Conservation (phyloP, 768 basidiomycete species). For the Podaxis sp. region DNA sequence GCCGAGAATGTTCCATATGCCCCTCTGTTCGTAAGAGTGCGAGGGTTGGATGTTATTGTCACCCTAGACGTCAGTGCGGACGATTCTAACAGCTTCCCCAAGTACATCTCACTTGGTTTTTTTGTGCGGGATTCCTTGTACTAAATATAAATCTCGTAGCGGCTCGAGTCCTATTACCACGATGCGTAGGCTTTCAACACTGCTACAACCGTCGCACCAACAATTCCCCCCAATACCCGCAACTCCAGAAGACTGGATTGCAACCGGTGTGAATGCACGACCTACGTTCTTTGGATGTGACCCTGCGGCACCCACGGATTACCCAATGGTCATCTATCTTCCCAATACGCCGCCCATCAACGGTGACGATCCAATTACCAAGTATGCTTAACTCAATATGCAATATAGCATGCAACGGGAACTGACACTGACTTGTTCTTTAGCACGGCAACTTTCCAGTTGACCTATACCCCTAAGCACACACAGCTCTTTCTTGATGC, state of each 20-base stretch:
- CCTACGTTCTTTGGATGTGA: slow-evolving; percentile 83
- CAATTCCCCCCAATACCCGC: slow-evolving; percentile 61
- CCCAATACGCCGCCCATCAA: slow-evolving; percentile 72
- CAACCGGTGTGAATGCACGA: slow-evolving; percentile 57
- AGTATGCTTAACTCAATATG: slow-evolving; percentile 34
- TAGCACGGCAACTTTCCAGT: slow-evolving; percentile 54
- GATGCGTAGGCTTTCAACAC: slow-evolving; percentile 36
- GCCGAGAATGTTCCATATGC: slow-evolving; percentile 67
- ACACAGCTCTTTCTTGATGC: slow-evolving; percentile 58
- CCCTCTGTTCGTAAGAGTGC: slow-evolving; percentile 64
- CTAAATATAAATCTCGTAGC: slow-evolving; percentile 22
- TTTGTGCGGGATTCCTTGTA: neutral
- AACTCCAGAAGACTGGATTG: slow-evolving; percentile 45
- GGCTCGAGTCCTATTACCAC: slow-evolving; percentile 50
- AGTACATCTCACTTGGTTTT: slow-evolving; percentile 37
- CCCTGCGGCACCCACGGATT: slow-evolving; percentile 47
- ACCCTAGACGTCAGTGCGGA: slow-evolving; percentile 68
- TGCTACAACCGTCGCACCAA: slow-evolving; percentile 49
- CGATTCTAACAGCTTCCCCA: slow-evolving; percentile 54
- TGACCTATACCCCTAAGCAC: slow-evolving; percentile 55
- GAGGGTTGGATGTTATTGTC: slow-evolving; percentile 70
- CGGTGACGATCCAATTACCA: slow-evolving; percentile 58
- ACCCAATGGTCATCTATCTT: slow-evolving; percentile 68
- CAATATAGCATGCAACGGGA: neutral
- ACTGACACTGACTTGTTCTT: slow-evolving; percentile 6